These are phyloP conservation scores for Erigeron philadelphicus DNA, from an alignment of 140 eudicot genomes.

Conservation along the genomic window DNA sequence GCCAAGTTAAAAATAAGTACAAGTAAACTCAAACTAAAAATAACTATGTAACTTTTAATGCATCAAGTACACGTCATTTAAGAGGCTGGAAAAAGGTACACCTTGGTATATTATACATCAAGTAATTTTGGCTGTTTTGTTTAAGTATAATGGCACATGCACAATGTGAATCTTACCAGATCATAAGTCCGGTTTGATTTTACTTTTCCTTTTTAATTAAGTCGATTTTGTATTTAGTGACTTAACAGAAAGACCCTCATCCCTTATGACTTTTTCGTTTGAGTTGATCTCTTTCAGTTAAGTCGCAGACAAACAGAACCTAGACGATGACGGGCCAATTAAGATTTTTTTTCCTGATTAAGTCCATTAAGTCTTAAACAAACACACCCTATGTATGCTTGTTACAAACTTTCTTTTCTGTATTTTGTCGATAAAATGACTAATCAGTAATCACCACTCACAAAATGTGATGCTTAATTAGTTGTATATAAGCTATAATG, in stretches of 20 bases:
- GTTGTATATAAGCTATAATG: slow-evolving; percentile 10
- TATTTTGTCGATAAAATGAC: neutral
- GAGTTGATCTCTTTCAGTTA: too few relatives aligned
- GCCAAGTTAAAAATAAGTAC: slow-evolving; percentile 20
- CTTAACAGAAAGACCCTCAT: too few relatives aligned
- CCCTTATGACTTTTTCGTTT: too few relatives aligned
- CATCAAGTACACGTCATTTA: slow-evolving; percentile 17
- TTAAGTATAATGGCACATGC: slow-evolving; percentile 28
- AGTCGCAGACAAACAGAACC: too few relatives aligned
- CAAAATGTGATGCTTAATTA: slow-evolving; percentile 7
- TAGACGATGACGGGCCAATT: too few relatives aligned
- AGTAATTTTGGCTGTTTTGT: slow-evolving; percentile 13
- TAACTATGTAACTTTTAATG: neutral
- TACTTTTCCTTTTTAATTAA: too few relatives aligned
- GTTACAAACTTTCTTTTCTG: neutral
- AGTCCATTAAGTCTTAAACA: too few relatives aligned
- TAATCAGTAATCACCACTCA: slow-evolving; percentile 4
- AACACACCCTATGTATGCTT: neutral
- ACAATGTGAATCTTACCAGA: slow-evolving; percentile 18
- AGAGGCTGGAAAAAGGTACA: neutral
- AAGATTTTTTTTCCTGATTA: too few relatives aligned
- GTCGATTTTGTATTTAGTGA: too few relatives aligned
- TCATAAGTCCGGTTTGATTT: neutral
- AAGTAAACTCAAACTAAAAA: slow-evolving; percentile 7
- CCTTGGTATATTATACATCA: neutral